Base-by-base conservation (phyloP, 805 yeast species). In the Zygosaccharomyces lentus region DNA sequence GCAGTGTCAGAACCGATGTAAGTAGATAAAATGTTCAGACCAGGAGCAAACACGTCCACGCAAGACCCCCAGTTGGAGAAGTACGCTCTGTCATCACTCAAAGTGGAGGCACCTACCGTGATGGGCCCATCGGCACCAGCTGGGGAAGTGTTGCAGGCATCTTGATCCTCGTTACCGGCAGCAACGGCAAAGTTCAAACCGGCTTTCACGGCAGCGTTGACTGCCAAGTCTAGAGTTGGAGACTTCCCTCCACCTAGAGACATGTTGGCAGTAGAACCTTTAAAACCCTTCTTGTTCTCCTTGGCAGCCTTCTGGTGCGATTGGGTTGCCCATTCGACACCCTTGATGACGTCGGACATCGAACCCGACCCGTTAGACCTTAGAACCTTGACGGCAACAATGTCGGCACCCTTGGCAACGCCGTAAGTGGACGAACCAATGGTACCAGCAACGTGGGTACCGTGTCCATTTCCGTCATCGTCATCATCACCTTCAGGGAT, bases 401-500 rank as follows among this genome's bases (percentile, higher is more conserved):
- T 66, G 16, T 81, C 73, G 8, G 90, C 93, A 43, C 78, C 73
- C 68, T 88, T 87, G 46, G 96, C 90, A 45, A 87, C 87, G 70
- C 96, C 96, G 54, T 82, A 87, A 43, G 78, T 71, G 50, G 73
- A 73, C 17, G 93, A 84, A 41, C 83, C 96, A 58, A 90, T 87
- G 29, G 95, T 88, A 69, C 96, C 97, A n/a, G 96, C 96, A 71
- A 95, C 87, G 62, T 89, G 97, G 37, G 96, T 87, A 61, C 97
- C 97, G 68, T 89, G 97, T 42, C 96, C 97, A 59, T 87, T 85
- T 43, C 88, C 93, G 65, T 90, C 96, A 36, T 73, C 59, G 55
- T 82, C 88, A 44, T 75, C 75, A 56, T 81, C 87, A 58, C 82
- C 83, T 43, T 67, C 57, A 55, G 95, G 95, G 54, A 87, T 74